Evolutionary conservation across 345 rosid species (phyloP).

Genomic region (Eucalyptus caleyi): DNA sequence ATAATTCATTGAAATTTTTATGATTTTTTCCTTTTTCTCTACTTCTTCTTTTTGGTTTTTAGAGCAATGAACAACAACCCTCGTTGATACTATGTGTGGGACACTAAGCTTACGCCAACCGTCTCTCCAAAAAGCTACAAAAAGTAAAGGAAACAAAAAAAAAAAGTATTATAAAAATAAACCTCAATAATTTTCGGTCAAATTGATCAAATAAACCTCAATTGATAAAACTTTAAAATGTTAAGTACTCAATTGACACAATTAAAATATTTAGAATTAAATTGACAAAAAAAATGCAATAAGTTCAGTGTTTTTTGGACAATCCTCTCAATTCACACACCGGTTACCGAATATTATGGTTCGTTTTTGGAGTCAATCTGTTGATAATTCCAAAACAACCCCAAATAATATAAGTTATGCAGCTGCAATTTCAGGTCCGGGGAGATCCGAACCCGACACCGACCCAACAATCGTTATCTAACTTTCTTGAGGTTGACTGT

Average conservation of each 20-base stretch:
- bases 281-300: no score
- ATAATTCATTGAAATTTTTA: no score
- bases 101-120: accelerated
- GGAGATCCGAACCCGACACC: neutral
- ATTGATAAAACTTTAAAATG: no score
- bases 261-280: no score
- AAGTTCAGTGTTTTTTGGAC: accelerated
- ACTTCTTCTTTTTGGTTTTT: no score
- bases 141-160: no score
- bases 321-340: neutral
- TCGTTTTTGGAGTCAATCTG: neutral
- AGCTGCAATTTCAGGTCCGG: neutral
- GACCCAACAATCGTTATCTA: neutral
- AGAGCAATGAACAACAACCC: accelerated
- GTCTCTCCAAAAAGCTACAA: no score
- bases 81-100: no score
- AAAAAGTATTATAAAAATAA: no score
- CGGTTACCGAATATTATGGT: neutral
- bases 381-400: neutral
- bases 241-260: accelerated
- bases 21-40: no score
- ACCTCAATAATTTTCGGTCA: accelerated
- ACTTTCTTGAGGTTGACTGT: neutral
- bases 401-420: neutral
- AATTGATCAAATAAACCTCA: no score